Conservation (phyloP, 345 rosid genomes). For the Lepidium africanum region DNA sequence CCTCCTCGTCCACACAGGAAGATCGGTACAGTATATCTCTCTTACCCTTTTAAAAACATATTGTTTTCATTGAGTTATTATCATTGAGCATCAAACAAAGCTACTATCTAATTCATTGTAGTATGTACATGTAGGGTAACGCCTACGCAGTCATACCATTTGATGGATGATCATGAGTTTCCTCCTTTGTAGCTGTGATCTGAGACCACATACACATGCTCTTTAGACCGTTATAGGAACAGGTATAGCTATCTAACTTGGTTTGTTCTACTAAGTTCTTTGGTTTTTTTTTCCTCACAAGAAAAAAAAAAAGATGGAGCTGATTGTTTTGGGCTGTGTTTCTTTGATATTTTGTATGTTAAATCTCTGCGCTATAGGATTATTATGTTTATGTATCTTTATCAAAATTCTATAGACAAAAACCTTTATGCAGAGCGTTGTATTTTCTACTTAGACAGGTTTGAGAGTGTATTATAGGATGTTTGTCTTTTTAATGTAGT, state of each 20-base stretch:
- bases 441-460: constrained; percentile 21
- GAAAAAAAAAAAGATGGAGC: constrained; percentile 3
- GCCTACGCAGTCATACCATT: constrained; percentile 44
- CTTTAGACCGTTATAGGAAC: constrained; percentile 24
- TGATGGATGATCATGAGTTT: constrained; percentile 76
- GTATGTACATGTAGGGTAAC: constrained; percentile 39
- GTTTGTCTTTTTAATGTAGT: background rate
- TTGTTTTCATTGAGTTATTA: background rate
- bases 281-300: background rate
- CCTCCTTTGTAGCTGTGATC: constrained; percentile 62
- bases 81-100: background rate
- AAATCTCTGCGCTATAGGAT: background rate
- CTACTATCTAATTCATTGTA: constrained; percentile 1
- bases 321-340: constrained; percentile 15
- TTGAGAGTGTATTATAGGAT: constrained; percentile 28
- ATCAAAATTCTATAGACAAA: constrained; percentile 6
- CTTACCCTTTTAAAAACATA: background rate
- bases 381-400: constrained; percentile 16
- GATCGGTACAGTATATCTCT: constrained; percentile 42
- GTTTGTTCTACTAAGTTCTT: constrained; percentile 16
- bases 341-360: constrained; percentile 9
- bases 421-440: constrained; percentile 24
- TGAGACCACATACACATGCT: constrained; percentile 15
- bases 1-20: constrained; percentile 28
- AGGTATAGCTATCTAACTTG: constrained; percentile 25